Conservation (phyloP, 2,329 filamentous ascomycete species). For the Whalleya microplaca region DNA sequence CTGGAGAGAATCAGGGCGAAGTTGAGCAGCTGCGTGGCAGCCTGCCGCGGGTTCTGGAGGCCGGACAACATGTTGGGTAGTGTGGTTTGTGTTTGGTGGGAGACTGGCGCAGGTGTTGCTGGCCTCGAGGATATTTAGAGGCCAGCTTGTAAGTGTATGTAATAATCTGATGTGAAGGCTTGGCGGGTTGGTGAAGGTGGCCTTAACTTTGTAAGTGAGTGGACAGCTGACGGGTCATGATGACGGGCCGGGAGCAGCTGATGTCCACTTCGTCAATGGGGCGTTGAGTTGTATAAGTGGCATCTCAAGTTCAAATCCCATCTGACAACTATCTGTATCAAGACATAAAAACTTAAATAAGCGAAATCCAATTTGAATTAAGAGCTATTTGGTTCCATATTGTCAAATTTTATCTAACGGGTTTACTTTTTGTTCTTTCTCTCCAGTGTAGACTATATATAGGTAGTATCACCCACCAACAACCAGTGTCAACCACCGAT, state of each 20-base stretch:
- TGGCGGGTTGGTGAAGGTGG: neutral
- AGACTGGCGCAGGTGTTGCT: conserved; percentile 10
- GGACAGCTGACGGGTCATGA: neutral
- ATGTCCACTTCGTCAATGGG: neutral
- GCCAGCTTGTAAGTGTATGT: conserved; percentile 16
- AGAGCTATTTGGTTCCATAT: too few relatives aligned
- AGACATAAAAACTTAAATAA: too few relatives aligned
- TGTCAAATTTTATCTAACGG: too few relatives aligned
- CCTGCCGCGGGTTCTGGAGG: conserved; percentile 77
- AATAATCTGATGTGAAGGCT: neutral
- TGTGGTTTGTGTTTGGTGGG: neutral
- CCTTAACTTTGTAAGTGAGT: neutral
- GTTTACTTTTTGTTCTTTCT: too few relatives aligned
- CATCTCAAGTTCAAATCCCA: too few relatives aligned
- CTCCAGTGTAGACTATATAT: too few relatives aligned
- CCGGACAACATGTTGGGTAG: conserved; percentile 63
- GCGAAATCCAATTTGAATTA: too few relatives aligned
- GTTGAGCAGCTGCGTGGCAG: conserved; percentile 81
- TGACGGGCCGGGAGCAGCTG: neutral
- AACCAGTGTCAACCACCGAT: too few relatives aligned
- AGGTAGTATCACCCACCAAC: too few relatives aligned
- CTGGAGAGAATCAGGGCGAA: conserved; percentile 89
- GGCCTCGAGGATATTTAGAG: conserved; percentile 24
- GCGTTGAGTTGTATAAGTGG: too few relatives aligned
- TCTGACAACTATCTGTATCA: neutral